A percentile compares a stretch with the other conserved stretches of the same genome.
Evolutionary conservation across 2,329 filamentous ascomycete genomes (phyloP).

Genomic region (Fusarium sp.): DNA sequence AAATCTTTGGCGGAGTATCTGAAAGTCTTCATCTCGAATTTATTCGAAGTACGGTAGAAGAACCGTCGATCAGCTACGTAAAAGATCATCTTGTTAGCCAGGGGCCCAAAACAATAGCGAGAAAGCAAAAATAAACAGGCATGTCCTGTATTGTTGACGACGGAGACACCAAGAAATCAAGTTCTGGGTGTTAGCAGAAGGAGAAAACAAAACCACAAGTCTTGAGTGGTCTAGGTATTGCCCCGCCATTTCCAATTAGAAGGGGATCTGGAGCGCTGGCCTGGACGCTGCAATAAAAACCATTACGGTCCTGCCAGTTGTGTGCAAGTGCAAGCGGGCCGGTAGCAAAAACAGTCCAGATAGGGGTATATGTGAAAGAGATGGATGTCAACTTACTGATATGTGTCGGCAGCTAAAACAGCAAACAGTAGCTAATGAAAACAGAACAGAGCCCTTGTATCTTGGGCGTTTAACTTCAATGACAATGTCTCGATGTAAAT

Average conservation of each 20-base stretch:
- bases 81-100: constrained; percentile 48
- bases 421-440: constrained; percentile 49
- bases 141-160: background rate
- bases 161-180: background rate
- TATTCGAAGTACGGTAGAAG: constrained; percentile 54
- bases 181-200: background rate
- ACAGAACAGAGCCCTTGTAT: constrained; percentile 50
- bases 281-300: background rate
- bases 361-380: background rate
- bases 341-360: background rate
- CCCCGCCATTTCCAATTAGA: background rate
- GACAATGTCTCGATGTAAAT: constrained; percentile 12
- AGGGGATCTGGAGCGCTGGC: too few relatives aligned
- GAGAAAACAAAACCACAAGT: background rate
- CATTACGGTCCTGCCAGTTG: background rate
- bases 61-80: constrained; percentile 41
- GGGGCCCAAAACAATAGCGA: constrained; percentile 26
- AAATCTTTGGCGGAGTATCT: constrained; percentile 60
- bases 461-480: constrained; percentile 38
- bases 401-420: constrained; percentile 47
- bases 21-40: constrained; percentile 55
- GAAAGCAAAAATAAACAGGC: background rate
- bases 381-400: constrained; percentile 45
- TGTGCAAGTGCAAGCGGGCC: background rate
- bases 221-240: background rate